Conservation (phyloP, 1,139 yeast genomes). For the Magnusiomyces magnusii region DNA sequence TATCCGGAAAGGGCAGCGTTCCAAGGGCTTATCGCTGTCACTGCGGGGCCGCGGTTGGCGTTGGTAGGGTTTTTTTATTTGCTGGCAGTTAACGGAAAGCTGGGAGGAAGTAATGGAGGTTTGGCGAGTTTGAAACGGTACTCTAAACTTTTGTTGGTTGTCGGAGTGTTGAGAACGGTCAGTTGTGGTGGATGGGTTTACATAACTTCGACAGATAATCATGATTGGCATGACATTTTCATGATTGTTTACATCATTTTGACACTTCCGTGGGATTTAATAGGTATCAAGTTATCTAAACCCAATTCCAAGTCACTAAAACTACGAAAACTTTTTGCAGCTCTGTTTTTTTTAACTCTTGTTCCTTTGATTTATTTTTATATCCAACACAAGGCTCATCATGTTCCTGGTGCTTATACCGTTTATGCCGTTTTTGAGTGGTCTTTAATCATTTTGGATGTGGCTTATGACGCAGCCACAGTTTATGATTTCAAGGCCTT, state of each 20-base stretch:
- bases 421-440: slow-evolving; percentile 92
- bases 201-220: slow-evolving; percentile 94
- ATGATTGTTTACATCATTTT: slow-evolving; percentile 85
- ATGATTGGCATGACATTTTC: slow-evolving; percentile 90
- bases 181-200: slow-evolving; percentile 99
- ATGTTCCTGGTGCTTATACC: slow-evolving; percentile 89
- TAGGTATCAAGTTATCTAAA: slow-evolving; percentile 50
- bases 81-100: slow-evolving; percentile 20
- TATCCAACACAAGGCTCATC: slow-evolving; percentile 87
- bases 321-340: slow-evolving; percentile 49
- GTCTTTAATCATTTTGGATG: slow-evolving; percentile 75
- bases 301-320: slow-evolving; percentile 42
- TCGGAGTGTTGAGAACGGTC: slow-evolving; percentile 75
- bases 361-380: slow-evolving; percentile 83
- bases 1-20: slow-evolving; percentile 93
- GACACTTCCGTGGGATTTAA: slow-evolving; percentile 85
- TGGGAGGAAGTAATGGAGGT: background rate
- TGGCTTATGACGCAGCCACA: slow-evolving; percentile 78
- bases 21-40: slow-evolving; percentile 57
- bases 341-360: slow-evolving; percentile 58
- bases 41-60: slow-evolving; percentile 65
- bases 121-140: slow-evolving; percentile 23
- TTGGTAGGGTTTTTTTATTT: slow-evolving; percentile 56
- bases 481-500: slow-evolving; percentile 57
- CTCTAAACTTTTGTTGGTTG: slow-evolving; percentile 38